Evolutionary conservation across 208 protist species (phyloP), one percentile per base, ranked within the genome.

Genomic region (Acanthamoeba divionensis): DNA sequence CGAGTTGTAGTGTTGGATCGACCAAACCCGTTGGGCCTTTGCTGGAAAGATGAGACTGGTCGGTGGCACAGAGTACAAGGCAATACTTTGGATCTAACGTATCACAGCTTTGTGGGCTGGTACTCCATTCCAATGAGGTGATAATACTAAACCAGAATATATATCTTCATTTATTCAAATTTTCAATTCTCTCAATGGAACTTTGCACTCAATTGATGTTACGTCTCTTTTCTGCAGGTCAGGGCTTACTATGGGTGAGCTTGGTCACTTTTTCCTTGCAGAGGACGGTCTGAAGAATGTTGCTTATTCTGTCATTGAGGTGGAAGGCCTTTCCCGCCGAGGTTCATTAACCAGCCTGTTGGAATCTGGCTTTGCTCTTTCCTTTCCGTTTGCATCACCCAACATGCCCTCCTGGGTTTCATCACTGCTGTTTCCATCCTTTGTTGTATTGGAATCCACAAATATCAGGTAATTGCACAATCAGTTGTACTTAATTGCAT

Each of bases 91-190:
- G 73, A 83, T 38, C 55, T 52, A 47, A 83, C 55, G 73, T 83
- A 52, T 47, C 73, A 83, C 73, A 83, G 73, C 73, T 83, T 83
- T 38, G 73, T 83, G 47, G 73, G 73, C 48, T 83, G 73, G 73
- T 83, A 83, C 15, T 52, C 73, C 24, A 83, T 83, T 3, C 73
- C 73, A 18, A 26, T 83, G 50, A 57, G 73, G 73, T 60, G 24
- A 29, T 6, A 29, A 18, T 18, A 18, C 52, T n/a, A 13, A 57
- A 13, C 15, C 52, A 18, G 15, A n/a, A 18, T 18, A 57, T n/a
- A n/a, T 57, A 18, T 13, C 52, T 57, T 13, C 15, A n/a, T 57
- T 57, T 57, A 57, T 2, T 9, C 63, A 1, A 7, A 4, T 71
- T 18, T 3, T 52, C 67, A 29, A 1, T 45, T 75, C 66, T 45